Evolutionary conservation across 1,284 basidiomycete genomes (phyloP).

Genomic region (Ustilago vetiveriae): DNA sequence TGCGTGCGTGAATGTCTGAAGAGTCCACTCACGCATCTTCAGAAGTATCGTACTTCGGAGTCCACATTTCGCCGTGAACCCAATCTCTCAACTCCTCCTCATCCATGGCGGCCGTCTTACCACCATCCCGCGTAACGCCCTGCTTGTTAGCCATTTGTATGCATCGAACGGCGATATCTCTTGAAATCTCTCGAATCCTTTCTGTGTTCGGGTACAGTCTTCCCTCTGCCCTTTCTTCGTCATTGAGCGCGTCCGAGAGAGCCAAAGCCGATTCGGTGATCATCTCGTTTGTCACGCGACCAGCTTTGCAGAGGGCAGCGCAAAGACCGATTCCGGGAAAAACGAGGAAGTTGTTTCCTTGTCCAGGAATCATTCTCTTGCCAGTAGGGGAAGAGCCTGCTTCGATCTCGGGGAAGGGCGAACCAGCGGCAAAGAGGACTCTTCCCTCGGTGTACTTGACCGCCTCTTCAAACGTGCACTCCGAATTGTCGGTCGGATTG

Average conservation of each 20-base stretch:
- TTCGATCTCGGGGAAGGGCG: slow-evolving; percentile 79
- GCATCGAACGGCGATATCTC: slow-evolving; percentile 57
- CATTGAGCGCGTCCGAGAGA: slow-evolving; percentile 79
- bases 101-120: slow-evolving; percentile 58
- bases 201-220: slow-evolving; percentile 61
- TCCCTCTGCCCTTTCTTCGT: slow-evolving; percentile 73
- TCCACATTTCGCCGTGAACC: slow-evolving; percentile 64
- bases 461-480: slow-evolving; percentile 80
- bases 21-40: slow-evolving; percentile 19
- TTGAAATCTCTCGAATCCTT: slow-evolving; percentile 60
- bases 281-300: slow-evolving; percentile 79
- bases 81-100: slow-evolving; percentile 58
- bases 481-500: slow-evolving; percentile 85
- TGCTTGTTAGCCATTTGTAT: slow-evolving; percentile 63
- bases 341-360: slow-evolving; percentile 82
- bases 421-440: slow-evolving; percentile 87
- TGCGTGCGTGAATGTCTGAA: too few species aligned
- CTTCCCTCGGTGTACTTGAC: slow-evolving; percentile 74
- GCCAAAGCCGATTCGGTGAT: slow-evolving; percentile 74
- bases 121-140: slow-evolving; percentile 53
- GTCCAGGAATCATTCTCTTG: slow-evolving; percentile 79
- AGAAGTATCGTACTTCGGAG: slow-evolving; percentile 49
- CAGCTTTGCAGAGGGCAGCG: slow-evolving; percentile 74
- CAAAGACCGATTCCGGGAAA: slow-evolving; percentile 62
- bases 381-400: slow-evolving; percentile 70